These are phyloP conservation scores for Elongisporangium senticosum DNA, from an alignment of 352 stramenopile species.

Conservation along the genomic window DNA sequence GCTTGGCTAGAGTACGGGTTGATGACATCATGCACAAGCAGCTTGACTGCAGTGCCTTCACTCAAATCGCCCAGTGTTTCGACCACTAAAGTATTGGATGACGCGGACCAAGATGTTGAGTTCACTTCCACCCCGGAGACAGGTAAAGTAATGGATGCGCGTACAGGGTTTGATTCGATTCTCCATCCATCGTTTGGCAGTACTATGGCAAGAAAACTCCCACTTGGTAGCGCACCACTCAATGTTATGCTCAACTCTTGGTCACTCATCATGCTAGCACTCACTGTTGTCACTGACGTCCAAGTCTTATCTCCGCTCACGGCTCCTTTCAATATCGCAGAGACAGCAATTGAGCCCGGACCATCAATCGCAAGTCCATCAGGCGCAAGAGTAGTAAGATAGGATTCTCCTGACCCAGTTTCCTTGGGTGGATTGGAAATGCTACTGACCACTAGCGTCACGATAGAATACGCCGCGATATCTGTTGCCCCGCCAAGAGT, in stretches of 20 bases:
- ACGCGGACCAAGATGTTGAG: constrained; percentile 23
- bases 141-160: constrained; percentile 27
- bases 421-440: constrained; percentile 56
- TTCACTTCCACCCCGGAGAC: constrained; percentile 22
- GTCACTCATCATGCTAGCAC: constrained; percentile 52
- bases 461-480: constrained; percentile 22
- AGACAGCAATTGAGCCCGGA: constrained; percentile 32
- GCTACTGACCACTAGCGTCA: constrained; percentile 24
- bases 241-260: constrained; percentile 35
- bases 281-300: constrained; percentile 26
- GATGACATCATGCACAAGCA: constrained; percentile 42
- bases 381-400: constrained; percentile 23
- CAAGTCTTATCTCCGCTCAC: constrained; percentile 31
- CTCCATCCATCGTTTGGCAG: constrained; percentile 42
- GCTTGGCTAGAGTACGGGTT: constrained; percentile 38
- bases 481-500: constrained; percentile 13
- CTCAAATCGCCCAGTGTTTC: constrained; percentile 30
- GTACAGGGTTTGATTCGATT: constrained; percentile 9
- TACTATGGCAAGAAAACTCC: constrained; percentile 30
- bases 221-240: constrained; percentile 42
- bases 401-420: constrained; percentile 31
- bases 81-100: constrained; percentile 21
- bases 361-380: constrained; percentile 46
- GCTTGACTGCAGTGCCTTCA: constrained; percentile 25
- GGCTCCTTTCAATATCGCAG: constrained; percentile 28